Evolutionary conservation across 148 eudicot species (phyloP).

Genomic region (Cornus suecica): DNA sequence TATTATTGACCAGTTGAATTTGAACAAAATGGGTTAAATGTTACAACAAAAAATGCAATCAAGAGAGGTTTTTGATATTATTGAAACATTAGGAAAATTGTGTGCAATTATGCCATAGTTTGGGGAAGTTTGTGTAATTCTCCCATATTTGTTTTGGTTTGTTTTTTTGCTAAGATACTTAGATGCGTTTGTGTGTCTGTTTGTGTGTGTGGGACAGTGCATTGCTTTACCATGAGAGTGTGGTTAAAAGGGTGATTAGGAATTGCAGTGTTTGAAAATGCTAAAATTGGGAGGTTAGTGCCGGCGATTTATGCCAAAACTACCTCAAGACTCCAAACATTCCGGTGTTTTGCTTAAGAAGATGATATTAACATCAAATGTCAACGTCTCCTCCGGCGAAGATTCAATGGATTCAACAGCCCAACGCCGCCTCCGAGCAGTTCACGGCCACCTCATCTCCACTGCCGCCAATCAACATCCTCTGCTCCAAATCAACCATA

Average conservation of each 20-base stretch:
- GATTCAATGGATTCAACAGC: conserved; percentile 49
- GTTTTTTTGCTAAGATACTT: neutral
- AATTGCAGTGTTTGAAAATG: too few relatives aligned
- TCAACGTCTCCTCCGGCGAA: neutral
- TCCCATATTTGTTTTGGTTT: too few relatives aligned
- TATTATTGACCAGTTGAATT: too few relatives aligned
- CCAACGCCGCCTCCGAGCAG: conserved; percentile 51
- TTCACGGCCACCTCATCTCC: conserved; percentile 43
- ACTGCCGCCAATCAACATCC: conserved; percentile 16
- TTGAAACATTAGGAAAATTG: too few relatives aligned
- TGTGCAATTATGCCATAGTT: too few relatives aligned
- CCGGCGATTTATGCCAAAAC: neutral
- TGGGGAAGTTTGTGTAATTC: too few relatives aligned
- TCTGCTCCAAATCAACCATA: conserved; percentile 23
- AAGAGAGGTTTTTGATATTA: too few relatives aligned
- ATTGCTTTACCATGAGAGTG: too few relatives aligned
- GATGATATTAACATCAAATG: neutral
- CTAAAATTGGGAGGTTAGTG: neutral
- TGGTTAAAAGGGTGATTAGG: too few relatives aligned
- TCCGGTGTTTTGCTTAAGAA: too few relatives aligned
- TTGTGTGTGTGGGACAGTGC: neutral
- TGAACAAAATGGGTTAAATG: too few relatives aligned
- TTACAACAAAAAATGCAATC: too few relatives aligned
- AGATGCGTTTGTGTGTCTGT: neutral
- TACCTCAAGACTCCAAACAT: neutral